Conservation (phyloP, 768 basidiomycete genomes). For the Suillus paluster region DNA sequence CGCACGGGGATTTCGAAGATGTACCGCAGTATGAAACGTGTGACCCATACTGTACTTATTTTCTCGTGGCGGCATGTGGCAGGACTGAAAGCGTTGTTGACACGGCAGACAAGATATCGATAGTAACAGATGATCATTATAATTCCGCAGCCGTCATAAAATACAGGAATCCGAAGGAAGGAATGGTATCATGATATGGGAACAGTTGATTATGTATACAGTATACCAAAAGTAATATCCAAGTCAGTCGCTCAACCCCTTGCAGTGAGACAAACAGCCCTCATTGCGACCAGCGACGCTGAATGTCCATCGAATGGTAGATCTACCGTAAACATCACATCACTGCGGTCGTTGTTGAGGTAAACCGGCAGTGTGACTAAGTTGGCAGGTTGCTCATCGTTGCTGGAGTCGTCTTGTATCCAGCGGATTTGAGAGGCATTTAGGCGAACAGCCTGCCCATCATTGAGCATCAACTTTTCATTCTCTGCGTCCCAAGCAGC, state of each 20-base stretch:
- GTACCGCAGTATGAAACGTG: too few species aligned
- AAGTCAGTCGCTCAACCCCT: constrained; percentile 50
- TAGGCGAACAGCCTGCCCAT: constrained; percentile 80
- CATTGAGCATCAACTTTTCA: constrained; percentile 77
- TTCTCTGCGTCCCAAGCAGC: constrained; percentile 65
- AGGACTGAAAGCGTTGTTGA: too few species aligned
- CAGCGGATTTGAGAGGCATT: constrained; percentile 86
- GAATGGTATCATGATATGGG: constrained; percentile 14
- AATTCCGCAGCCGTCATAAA: not conserved
- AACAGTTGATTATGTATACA: constrained; percentile 19
- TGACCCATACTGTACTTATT: too few species aligned
- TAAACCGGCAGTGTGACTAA: constrained; percentile 89
- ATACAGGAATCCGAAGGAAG: not conserved
- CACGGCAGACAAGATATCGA: not conserved
- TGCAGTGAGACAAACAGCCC: constrained; percentile 91
- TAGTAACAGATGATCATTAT: not conserved
- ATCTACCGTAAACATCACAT: constrained; percentile 89
- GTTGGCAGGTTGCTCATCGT: constrained; percentile 9
- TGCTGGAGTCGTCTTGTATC: constrained; percentile 60
- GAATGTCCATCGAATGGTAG: constrained; percentile 75
- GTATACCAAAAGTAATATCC: constrained; percentile 3
- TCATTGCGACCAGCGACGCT: constrained; percentile 75
- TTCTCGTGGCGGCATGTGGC: too few species aligned
- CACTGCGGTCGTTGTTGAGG: constrained; percentile 86
- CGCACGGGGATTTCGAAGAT: too few species aligned